These are phyloP conservation scores for Pilatotrama ljubarskyi DNA, from an alignment of 768 basidiomycete genomes.

Conservation along the genomic window DNA sequence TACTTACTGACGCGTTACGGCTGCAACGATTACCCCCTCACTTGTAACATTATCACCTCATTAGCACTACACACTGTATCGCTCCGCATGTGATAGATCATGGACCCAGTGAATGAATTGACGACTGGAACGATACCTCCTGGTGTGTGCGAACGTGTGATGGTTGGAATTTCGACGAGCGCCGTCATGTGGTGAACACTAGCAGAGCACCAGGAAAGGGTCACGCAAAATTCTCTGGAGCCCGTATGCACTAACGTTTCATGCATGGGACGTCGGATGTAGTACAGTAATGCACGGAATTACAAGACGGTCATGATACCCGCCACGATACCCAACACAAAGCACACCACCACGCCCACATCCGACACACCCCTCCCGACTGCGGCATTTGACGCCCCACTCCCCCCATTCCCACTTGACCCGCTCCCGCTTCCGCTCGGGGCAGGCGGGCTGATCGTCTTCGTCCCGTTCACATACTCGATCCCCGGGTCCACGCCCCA, in stretches of 20 bases:
- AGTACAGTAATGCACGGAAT: not conserved
- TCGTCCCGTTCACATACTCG: constrained; percentile 20
- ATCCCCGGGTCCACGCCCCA: constrained; percentile 22
- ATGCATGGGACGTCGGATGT: not conserved
- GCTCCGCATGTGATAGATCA: constrained; percentile 12
- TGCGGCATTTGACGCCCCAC: not conserved
- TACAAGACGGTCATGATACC: not conserved
- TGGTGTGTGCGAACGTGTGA: not conserved
- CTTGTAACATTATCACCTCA: constrained; percentile 19
- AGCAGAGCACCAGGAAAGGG: no score
- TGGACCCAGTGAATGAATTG: constrained; percentile 5
- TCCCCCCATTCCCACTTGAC: not conserved
- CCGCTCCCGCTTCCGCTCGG: not conserved
- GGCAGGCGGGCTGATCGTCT: constrained; percentile 11
- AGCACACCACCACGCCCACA: constrained; percentile 1
- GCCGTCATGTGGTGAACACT: no score
- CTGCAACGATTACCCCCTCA: constrained; percentile 8
- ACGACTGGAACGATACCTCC: not conserved
- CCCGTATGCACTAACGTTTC: no score
- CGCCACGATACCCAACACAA: constrained; percentile 3
- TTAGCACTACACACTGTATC: constrained; percentile 3
- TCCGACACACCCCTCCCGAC: not conserved
- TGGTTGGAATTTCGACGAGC: no score
- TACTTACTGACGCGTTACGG: constrained; percentile 10
- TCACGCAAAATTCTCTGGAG: no score